Conservation (phyloP, 1,139 yeast species). For the Pichia sorboxylosa region DNA sequence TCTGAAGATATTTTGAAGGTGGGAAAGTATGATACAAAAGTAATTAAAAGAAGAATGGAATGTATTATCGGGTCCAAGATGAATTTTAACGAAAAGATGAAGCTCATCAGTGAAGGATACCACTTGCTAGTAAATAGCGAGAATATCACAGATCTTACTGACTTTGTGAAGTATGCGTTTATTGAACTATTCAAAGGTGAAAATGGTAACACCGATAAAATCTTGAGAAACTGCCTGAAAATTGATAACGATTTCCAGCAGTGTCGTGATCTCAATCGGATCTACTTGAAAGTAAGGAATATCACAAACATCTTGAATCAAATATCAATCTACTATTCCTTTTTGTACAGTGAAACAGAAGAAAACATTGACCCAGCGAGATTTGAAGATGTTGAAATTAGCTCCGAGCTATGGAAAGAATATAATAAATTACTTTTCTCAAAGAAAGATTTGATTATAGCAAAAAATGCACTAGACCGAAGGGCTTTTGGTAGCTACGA, state of each 20-base stretch:
- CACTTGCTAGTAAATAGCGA: no score
- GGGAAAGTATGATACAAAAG: constrained; percentile 19
- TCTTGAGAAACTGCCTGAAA: constrained; percentile 42
- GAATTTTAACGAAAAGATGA: not conserved
- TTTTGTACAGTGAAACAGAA: constrained; percentile 16
- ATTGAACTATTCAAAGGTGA: constrained; percentile 14
- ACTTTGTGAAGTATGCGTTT: constrained; percentile 17
- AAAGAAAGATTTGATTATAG: constrained; percentile 10
- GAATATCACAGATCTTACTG: constrained; percentile 6
- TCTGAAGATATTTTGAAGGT: not conserved
- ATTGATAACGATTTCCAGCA: constrained; percentile 52
- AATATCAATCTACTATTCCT: constrained; percentile 21
- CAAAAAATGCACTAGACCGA: constrained; percentile 14
- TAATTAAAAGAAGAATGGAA: constrained; percentile 8
- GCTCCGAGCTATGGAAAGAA: constrained; percentile 15
- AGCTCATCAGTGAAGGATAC: no score
- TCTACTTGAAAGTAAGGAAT: constrained; percentile 19
- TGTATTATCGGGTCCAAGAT: not conserved
- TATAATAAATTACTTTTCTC: constrained; percentile 15
- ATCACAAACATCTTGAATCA: constrained; percentile 15
- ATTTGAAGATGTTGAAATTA: constrained; percentile 19
- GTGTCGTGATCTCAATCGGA: constrained; percentile 43
- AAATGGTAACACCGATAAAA: constrained; percentile 11
- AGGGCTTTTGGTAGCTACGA: constrained; percentile 12
- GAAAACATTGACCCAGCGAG: constrained; percentile 15